Evolutionary conservation across 192 early-diverging fungal genomes (phyloP), one percentile per base, ranked within the genome.

Genomic region (Neocallimastix lanati): DNA sequence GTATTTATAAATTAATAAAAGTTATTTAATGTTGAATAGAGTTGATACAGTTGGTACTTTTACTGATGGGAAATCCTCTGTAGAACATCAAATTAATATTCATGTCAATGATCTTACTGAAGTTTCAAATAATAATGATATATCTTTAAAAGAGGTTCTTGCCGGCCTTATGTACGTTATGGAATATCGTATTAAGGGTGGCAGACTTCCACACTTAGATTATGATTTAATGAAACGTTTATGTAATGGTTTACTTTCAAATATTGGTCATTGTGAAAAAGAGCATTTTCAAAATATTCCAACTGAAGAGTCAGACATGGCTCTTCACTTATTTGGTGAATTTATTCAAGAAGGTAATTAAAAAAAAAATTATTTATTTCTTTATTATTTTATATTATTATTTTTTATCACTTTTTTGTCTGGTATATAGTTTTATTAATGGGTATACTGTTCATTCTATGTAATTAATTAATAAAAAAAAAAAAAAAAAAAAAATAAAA

Each of bases 291-390:
- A 88, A 37, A 87, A 87, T 77, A 82, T 81, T 13, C 84, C 92
- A 21, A 92, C 95, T 3, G 85, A 88, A 50, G 94, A 95, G 30
- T 93, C 96, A 15, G 90, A 95, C 80, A 86, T 92, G 25, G 94
- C 96, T 25, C 96, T 96, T 85, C 90, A 88, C 29, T 87, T 98
- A 77, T 96, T 98, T 92, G 96, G 94, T 28, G 95, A 97, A 86
- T 97, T 98, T 82, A 81, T 97, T 36, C 92, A 95, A 82, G 94
- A 98, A 88, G n/a, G 33, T 28, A 76, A 37, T 58, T 14, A n/a
- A n/a, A n/a, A n/a, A n/a, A n/a, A n/a, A n/a, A n/a, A n/a, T n/a
- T n/a, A n/a, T n/a, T n/a, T n/a, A n/a, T n/a, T n/a, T n/a, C n/a
- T n/a, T n/a, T n/a, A n/a, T n/a, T n/a, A n/a, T n/a, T n/a, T n/a